phyloP scores from a whole-genome alignment of 805 yeast species.

The Saccharomycopsis sp. region DNA sequence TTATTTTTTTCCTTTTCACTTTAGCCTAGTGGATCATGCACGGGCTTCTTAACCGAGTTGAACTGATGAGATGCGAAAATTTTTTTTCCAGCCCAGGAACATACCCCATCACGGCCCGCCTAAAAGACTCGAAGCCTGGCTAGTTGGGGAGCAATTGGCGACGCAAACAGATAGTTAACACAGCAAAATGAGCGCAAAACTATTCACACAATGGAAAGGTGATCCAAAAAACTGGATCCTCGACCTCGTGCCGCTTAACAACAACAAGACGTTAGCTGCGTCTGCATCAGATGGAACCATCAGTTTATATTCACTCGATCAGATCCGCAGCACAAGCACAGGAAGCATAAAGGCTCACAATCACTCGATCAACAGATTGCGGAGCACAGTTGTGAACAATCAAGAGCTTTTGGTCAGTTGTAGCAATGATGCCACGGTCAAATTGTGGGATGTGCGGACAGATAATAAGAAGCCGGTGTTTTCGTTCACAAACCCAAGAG shows the following conservation, averaged over 20 bases:
- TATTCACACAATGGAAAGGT: slow-evolving; percentile 20
- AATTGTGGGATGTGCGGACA: slow-evolving; percentile 47
- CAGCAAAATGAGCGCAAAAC: background rate
- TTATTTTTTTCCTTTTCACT: background rate
- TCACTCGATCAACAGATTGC: slow-evolving; percentile 28
- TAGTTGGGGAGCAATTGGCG: background rate
- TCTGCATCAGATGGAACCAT: slow-evolving; percentile 45
- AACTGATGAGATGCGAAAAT: background rate
- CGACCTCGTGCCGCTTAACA: slow-evolving; percentile 29
- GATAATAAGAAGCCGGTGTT: slow-evolving; percentile 26
- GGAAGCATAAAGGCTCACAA: slow-evolving; percentile 33
- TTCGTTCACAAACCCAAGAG: slow-evolving; percentile 32
- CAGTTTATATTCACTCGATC: slow-evolving; percentile 32
- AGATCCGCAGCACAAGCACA: slow-evolving; percentile 22
- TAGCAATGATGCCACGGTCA: slow-evolving; percentile 40
- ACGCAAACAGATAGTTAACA: background rate
- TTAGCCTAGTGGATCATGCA: background rate
- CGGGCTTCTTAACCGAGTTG: background rate
- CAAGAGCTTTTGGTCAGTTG: slow-evolving; percentile 31
- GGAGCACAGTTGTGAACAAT: slow-evolving; percentile 4
- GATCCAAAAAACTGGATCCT: slow-evolving; percentile 48
- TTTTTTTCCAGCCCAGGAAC: too few relatives aligned
- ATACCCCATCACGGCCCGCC: too few relatives aligned
- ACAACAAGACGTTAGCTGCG: slow-evolving; percentile 34
- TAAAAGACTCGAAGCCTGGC: background rate